These are phyloP conservation scores for Sclerotinia spermophila DNA, from an alignment of 2,329 filamentous ascomycete genomes.

Conservation along the genomic window DNA sequence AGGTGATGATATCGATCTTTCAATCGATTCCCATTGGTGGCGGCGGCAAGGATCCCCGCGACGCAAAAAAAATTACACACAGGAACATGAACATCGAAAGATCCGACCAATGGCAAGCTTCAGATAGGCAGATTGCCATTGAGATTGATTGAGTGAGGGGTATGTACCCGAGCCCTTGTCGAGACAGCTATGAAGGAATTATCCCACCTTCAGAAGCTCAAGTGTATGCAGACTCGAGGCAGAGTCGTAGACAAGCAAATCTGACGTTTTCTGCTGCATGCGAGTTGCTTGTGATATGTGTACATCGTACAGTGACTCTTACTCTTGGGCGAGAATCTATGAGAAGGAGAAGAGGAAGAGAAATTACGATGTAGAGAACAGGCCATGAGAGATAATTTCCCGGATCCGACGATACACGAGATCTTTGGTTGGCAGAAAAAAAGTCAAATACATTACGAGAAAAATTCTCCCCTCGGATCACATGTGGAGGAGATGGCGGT, in stretches of 20 bases:
- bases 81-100: slow-evolving; percentile 10
- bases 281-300: background rate
- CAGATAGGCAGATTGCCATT: slow-evolving; percentile 17
- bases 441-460: background rate
- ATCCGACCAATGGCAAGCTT: slow-evolving; percentile 11
- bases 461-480: background rate
- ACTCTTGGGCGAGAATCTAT: background rate
- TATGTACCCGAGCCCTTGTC: slow-evolving; percentile 9
- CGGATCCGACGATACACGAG: slow-evolving; percentile 2
- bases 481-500: background rate
- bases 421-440: slow-evolving; percentile 6
- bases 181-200: background rate
- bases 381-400: background rate
- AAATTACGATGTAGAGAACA: too few relatives aligned
- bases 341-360: background rate
- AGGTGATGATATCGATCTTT: background rate
- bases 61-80: slow-evolving; percentile 17
- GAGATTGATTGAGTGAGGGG: slow-evolving; percentile 14
- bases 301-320: too few relatives aligned
- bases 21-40: background rate
- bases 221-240: background rate
- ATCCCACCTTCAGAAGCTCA: slow-evolving; percentile 18
- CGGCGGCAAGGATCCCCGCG: slow-evolving; percentile 17
- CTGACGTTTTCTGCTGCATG: background rate
- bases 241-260: slow-evolving; percentile 1